phyloP scores from a whole-genome alignment of 805 yeast species.

The Ogataea salicorniae region DNA sequence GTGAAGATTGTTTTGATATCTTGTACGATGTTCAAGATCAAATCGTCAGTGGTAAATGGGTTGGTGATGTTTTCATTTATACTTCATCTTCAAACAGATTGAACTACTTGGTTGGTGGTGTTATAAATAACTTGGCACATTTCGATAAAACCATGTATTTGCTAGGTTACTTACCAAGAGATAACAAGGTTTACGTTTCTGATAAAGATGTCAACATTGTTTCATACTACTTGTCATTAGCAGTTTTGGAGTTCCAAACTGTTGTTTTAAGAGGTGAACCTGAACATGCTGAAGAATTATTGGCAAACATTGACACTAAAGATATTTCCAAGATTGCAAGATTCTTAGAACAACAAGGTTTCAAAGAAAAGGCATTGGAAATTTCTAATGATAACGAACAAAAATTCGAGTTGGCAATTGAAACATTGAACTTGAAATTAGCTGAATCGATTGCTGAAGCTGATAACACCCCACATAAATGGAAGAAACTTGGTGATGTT shows the following conservation, averaged over 20 bases:
- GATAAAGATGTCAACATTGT: conserved; percentile 85
- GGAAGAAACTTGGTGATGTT: conserved; percentile 89
- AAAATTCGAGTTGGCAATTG: conserved; percentile 82
- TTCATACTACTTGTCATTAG: conserved; percentile 74
- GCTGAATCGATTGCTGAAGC: conserved; percentile 64
- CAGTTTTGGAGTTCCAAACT: conserved; percentile 93
- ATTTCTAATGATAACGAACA: conserved; percentile 87
- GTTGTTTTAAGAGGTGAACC: conserved; percentile 91
- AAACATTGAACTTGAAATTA: conserved; percentile 62
- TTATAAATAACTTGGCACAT: conserved; percentile 86
- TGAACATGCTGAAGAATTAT: conserved; percentile 67
- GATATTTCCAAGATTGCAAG: conserved; percentile 79
- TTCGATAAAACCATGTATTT: conserved; percentile 83
- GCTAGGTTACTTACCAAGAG: conserved; percentile 86
- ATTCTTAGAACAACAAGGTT: conserved; percentile 91
- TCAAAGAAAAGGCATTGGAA: conserved; percentile 72
- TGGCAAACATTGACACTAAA: conserved; percentile 58
- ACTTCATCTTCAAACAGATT: conserved; percentile 83
- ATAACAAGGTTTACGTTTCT: conserved; percentile 81
- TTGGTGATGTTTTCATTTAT: conserved; percentile 93
- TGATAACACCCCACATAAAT: conserved; percentile 59
- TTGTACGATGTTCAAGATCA: conserved; percentile 76
- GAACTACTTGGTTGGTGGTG: conserved; percentile 93
- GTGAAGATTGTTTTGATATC: conserved; percentile 81
- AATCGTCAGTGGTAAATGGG: conserved; percentile 88